phyloP scores from a whole-genome alignment of 306 rosid genomes.

The Malus domestica region ASM211411v1 NC_041800.1:32442233-32442732 shows the following conservation, averaged over 20 bases:
- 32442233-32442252: neutral
- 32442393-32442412: slow-evolving; percentile 96
- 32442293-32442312: neutral
- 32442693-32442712: neutral
- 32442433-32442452: slow-evolving; percentile 26
- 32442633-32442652: neutral
- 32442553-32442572: slow-evolving; percentile 75
- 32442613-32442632: neutral
- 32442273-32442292: neutral
- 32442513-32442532: slow-evolving; percentile 47
- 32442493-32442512: neutral
- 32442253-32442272: neutral
- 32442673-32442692: neutral
- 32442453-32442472: neutral
- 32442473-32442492: neutral
- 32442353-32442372: slow-evolving; percentile 85
- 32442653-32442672: neutral
- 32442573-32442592: slow-evolving; percentile 93
- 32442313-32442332: slow-evolving; percentile 73
- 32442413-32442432: slow-evolving; percentile 83
- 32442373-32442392: slow-evolving; percentile 55
- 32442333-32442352: slow-evolving; percentile 75
- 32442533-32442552: slow-evolving; percentile 73
- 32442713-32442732: neutral
- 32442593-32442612: slow-evolving; percentile 20